phyloP scores from a whole-genome alignment of 805 yeast genomes.

The Spathaspora arborariae region DNA sequence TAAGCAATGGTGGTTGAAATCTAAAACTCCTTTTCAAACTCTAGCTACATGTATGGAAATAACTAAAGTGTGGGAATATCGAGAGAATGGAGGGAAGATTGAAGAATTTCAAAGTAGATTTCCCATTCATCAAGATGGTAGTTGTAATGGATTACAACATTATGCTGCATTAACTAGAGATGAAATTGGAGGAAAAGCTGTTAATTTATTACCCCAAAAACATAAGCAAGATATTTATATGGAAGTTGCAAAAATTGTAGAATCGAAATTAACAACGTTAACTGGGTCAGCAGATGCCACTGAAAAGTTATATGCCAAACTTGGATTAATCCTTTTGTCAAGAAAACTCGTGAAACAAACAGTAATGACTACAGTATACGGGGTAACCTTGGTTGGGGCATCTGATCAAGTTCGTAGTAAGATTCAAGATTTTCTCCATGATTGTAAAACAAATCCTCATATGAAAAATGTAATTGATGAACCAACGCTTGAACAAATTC shows the following conservation, averaged over 20 bases:
- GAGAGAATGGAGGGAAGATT: constrained; percentile 15
- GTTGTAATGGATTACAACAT: constrained; percentile 45
- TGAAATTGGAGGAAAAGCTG: constrained; percentile 34
- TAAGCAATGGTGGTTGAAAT: constrained; percentile 32
- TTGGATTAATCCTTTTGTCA: constrained; percentile 16
- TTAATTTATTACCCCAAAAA: constrained; percentile 26
- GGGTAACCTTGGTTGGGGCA: constrained; percentile 39
- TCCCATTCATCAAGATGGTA: constrained; percentile 42
- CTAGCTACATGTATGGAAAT: constrained; percentile 34
- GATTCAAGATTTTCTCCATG: constrained; percentile 19
- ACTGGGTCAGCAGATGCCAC: not conserved
- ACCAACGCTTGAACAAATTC: not conserved
- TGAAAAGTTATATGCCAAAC: constrained; percentile 8
- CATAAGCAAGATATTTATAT: constrained; percentile 32
- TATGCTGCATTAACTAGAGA: constrained; percentile 42
- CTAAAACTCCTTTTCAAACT: constrained; percentile 39
- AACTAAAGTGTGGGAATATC: constrained; percentile 12
- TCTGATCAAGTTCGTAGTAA: constrained; percentile 25
- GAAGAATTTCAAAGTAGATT: constrained; percentile 24
- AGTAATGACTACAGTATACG: constrained; percentile 44
- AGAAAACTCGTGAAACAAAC: constrained; percentile 39
- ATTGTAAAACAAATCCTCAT: not conserved
- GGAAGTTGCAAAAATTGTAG: constrained; percentile 26
- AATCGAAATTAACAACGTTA: constrained; percentile 8
- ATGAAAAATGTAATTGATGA: constrained; percentile 9